Percentiles rank a stretch among this genome's conserved stretches.
These are phyloP conservation scores for Ceratobasidium sp. DNA, from an alignment of 1,284 basidiomycete species.

Conservation along the genomic window DNA sequence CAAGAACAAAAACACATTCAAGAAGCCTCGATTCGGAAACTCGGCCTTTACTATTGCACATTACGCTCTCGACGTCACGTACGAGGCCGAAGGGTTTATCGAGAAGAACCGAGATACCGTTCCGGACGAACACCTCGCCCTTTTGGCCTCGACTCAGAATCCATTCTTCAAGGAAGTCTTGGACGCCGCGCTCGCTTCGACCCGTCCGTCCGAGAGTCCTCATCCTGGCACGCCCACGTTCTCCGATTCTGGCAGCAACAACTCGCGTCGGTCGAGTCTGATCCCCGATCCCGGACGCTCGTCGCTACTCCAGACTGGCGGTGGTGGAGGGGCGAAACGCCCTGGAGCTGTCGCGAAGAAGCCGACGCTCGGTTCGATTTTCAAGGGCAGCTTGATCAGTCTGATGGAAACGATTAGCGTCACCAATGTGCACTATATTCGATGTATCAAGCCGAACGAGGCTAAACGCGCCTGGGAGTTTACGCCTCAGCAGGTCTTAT, in stretches of 20 bases:
- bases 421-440: conserved; percentile 99
- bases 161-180: conserved; percentile 95
- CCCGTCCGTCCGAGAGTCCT: conserved; percentile 68
- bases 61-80: conserved; percentile 98
- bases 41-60: conserved; percentile 98
- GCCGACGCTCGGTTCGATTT: conserved; percentile 97
- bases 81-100: conserved; percentile 97
- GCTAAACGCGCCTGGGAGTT: conserved; percentile 97
- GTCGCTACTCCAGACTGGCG: conserved; percentile 67
- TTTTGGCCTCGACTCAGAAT: conserved; percentile 89
- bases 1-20: conserved; percentile 91
- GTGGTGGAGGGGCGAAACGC: conserved; percentile 65
- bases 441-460: conserved; percentile 99
- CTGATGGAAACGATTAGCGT: conserved; percentile 98
- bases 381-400: conserved; percentile 93
- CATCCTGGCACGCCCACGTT: conserved; percentile 75
- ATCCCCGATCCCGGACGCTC: conserved; percentile 88
- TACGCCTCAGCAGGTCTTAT: conserved; percentile 93
- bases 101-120: conserved; percentile 99
- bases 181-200: conserved; percentile 85
- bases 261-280: conserved; percentile 81
- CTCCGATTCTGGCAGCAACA: conserved; percentile 78
- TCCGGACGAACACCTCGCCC: conserved; percentile 94
- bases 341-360: conserved; percentile 82
- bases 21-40: conserved; percentile 97